A percentile compares a stretch with the other conserved stretches of the same genome.
Evolutionary conservation across 345 rosid genomes (phyloP).

Genomic region (Eucalyptus polyanthemos): DNA sequence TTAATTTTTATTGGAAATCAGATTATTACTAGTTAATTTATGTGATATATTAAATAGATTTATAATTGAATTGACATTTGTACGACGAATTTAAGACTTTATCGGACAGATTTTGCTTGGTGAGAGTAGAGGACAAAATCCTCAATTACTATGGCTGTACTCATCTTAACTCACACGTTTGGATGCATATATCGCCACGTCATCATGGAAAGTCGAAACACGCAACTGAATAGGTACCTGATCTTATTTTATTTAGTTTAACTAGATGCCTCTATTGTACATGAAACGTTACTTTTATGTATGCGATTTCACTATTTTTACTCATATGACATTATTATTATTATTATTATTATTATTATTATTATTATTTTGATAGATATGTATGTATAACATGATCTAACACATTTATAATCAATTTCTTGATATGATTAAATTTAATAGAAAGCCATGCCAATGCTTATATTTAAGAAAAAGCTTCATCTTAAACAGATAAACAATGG

Average conservation of each 20-base stretch:
- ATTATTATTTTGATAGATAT: neutral
- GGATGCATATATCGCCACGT: neutral
- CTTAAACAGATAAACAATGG: neutral
- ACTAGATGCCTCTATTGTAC: neutral
- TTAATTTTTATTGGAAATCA: fast-evolving
- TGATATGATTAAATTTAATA: neutral
- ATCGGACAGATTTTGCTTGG: fast-evolving
- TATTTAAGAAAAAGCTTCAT: neutral
- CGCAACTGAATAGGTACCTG: neutral
- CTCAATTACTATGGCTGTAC: neutral
- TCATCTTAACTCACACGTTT: neutral
- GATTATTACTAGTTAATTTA: fast-evolving
- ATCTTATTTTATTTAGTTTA: neutral
- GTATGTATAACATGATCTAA: neutral
- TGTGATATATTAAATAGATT: fast-evolving
- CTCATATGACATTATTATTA: neutral
- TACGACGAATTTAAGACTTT: fast-evolving
- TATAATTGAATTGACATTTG: neutral
- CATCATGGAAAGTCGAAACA: neutral
- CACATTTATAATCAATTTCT: neutral
- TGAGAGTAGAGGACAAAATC: neutral
- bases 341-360: neutral
- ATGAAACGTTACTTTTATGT: neutral
- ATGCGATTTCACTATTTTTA: neutral
- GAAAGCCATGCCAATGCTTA: neutral